Evolutionary conservation across 768 basidiomycete genomes (phyloP), one percentile per base, ranked within the genome.

Genomic region (Mycena leptocephala): DNA sequence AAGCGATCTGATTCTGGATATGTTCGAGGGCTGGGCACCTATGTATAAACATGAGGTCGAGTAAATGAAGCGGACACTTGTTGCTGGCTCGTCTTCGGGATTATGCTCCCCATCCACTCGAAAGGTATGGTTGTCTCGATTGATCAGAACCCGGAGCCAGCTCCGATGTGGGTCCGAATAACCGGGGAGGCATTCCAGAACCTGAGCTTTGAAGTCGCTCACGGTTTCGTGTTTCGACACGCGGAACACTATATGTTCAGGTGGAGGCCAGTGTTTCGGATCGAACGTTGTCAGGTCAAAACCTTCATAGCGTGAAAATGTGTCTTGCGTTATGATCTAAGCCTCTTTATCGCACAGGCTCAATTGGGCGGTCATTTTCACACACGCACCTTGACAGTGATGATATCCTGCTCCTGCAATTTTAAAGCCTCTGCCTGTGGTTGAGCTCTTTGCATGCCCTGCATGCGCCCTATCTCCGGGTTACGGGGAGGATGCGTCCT

Each of bases 251-350:
- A 96, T 22, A 99, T 37, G 87, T 0, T 98, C 97, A 1, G 98
- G 96, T 8, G 95, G 92, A n/a, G 98, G 97, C 91, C 97, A 96
- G 82, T 97, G 97, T 86, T 97, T 96, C 83, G 99, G 98, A 79
- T 99, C 98, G 82, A 99, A 99, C 1, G 95, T 93, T 3, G 98
- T 98, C 30, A 99, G 89, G 83, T 99, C 98, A 82, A 99, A 99
- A 72, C 98, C 98, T 89, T 99, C 96, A 83, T 99, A 97, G 41
- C 90, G 91, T 22, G 91, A 83, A 83, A 99, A 99, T 13, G 97
- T 97, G 33, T 98, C 95, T 80, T 99, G 97, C 3, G 98, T 98
- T 84, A 99, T 98, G 82, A 98, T 93, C 94, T 94, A 55, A 37
- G 35, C 13, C 35, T 37, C 35, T 37, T 37, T 37, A 37, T 37